These are phyloP conservation scores for Thalassiosira exigua DNA, from an alignment of 352 stramenopile genomes.

Conservation along the genomic window DNA sequence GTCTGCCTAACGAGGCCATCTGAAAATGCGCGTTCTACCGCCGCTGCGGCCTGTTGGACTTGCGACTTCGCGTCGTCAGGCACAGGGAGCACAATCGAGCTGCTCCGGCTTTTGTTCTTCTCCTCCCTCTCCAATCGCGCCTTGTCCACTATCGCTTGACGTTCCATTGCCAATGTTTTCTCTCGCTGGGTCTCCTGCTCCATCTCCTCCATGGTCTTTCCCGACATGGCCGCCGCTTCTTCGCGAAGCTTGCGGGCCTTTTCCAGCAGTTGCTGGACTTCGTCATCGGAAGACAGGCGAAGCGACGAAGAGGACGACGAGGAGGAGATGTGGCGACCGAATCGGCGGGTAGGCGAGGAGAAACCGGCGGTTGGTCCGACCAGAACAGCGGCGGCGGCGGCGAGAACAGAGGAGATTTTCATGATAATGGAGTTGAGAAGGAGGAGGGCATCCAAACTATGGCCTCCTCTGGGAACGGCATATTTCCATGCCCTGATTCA, in stretches of 20 bases:
- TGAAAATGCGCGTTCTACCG: conserved; percentile 73
- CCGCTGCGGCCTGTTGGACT: conserved; percentile 64
- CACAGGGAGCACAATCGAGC: conserved; percentile 55
- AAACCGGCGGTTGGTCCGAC: not conserved
- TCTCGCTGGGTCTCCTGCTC: conserved; percentile 63
- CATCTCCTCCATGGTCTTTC: conserved; percentile 75
- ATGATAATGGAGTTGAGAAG: too few relatives aligned
- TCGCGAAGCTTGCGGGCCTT: conserved; percentile 65
- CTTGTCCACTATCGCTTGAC: conserved; percentile 29
- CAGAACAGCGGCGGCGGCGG: not conserved
- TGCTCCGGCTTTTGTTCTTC: conserved; percentile 7
- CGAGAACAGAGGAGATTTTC: too few relatives aligned
- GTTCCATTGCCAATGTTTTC: conserved; percentile 43
- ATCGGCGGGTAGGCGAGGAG: not conserved
- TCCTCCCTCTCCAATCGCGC: conserved; percentile 29
- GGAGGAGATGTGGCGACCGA: not conserved
- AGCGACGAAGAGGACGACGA: conserved; percentile 17
- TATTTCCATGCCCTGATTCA: too few relatives aligned
- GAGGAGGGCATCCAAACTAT: too few relatives aligned
- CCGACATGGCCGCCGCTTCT: conserved; percentile 73
- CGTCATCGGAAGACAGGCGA: conserved; percentile 31
- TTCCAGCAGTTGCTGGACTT: conserved; percentile 63
- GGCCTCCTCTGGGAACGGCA: too few relatives aligned
- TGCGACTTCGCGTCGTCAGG: conserved; percentile 67
- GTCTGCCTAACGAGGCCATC: conserved; percentile 75